Base-by-base conservation (phyloP, 2,329 filamentous ascomycete species). In the Fusarium guadeloupense region DNA sequence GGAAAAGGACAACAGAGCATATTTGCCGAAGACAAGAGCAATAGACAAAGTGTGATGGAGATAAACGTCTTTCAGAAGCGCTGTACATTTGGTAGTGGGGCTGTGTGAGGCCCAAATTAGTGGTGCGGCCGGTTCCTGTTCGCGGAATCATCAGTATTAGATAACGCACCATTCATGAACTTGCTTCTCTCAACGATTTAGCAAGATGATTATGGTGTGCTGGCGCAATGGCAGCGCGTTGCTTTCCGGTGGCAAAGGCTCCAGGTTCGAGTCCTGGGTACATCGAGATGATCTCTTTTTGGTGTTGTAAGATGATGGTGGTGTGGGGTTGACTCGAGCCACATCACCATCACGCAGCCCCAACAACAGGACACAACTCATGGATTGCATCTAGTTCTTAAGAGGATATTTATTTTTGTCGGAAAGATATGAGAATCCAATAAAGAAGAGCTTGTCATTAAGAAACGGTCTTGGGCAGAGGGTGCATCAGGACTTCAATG, bases 181-280 rank as follows among this genome's bases (percentile, higher is more conserved):
- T n/a, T n/a, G n/a, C n/a, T n/a, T n/a, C n/a, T n/a, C n/a, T n/a
- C n/a, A n/a, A n/a, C 2, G 13, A 5, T 26, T 10, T 26, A 10
- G 3, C 7, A 26, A 9, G 5, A 26, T 4, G 10, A 8, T 26
- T 31, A n/a, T 31, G 28, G 28, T 14, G 28, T 31, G 28, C 14
- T 31, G 28, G 28, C 34, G 34, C 34, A 35, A 69, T 66, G 60
- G 63, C 39, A 59, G 54, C 28, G 65, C 62, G 64, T 69, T 64
- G 62, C 67, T 69, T 69, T 72, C 70, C 68, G 70, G 71, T 71
- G 69, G 69, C 63, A 61, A 67, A 72, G 66, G 65, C 59, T 72
- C 59, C 62, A 69, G 70, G 70, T 71, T 72, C 70, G 70, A 72
- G 66, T 67, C 71, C 68, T 69, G 64, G 61, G 59, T 50, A 20